These are phyloP conservation scores for Crithidia acanthocephali DNA, from an alignment of 208 protist species.

Conservation along the genomic window DNA sequence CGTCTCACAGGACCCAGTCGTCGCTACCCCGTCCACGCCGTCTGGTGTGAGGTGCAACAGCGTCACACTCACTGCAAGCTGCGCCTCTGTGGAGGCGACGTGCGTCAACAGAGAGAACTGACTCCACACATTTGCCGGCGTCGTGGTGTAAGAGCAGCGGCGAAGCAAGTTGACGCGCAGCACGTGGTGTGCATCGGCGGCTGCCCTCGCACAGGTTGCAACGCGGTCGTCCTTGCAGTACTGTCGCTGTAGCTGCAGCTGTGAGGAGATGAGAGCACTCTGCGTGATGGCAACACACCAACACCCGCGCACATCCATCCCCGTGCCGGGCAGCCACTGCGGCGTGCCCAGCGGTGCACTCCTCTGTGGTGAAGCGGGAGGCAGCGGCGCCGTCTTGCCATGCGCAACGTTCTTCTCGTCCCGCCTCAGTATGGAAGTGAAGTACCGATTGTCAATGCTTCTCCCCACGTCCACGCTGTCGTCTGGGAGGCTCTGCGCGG, in stretches of 20 bases:
- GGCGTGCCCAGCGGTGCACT: background rate
- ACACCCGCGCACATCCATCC: slow-evolving; percentile 23
- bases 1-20: background rate
- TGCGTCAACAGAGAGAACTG: slow-evolving; percentile 31
- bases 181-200: slow-evolving; percentile 13
- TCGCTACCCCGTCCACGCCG: background rate
- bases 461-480: background rate
- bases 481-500: background rate
- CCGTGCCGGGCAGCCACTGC: slow-evolving; percentile 22
- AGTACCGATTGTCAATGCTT: background rate
- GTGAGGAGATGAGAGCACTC: slow-evolving; percentile 1
- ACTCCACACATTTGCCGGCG: slow-evolving; percentile 10
- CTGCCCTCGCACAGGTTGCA: background rate
- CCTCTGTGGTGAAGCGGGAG: too few species aligned
- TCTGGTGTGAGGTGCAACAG: slow-evolving; percentile 18
- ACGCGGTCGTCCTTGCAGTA: background rate
- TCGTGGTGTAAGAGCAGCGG: slow-evolving; percentile 8
- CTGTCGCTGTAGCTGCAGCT: slow-evolving; percentile 6
- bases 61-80: slow-evolving; percentile 5
- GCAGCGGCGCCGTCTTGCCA: background rate
- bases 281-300: slow-evolving; percentile 27
- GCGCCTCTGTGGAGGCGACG: slow-evolving; percentile 2
- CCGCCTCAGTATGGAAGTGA: background rate
- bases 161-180: slow-evolving; percentile 15
- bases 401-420: background rate